Evolutionary conservation across 2,329 filamentous ascomycete species (phyloP), one percentile per base, ranked within the genome.

Genomic region (Aspergillus aculeatus): DNA sequence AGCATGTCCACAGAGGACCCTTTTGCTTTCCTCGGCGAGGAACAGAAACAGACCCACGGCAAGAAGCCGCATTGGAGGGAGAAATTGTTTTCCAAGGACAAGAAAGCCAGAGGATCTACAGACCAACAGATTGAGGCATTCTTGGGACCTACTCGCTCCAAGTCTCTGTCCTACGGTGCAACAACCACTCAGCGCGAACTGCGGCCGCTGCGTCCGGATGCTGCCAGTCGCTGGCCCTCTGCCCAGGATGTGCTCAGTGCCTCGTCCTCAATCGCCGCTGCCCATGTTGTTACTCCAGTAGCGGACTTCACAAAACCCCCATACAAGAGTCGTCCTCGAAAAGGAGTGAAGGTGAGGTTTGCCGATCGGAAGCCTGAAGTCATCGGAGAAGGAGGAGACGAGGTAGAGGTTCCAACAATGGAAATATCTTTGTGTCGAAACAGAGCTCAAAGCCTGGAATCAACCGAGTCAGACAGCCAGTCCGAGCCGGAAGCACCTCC

Each of bases 321-420:
- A 12, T 69, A 66, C 47, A 73, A 74, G 58, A 74, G 75, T 58
- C 73, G 78, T 67, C 80, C 78, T 57, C 85, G 83, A 70, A 90
- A 91, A 74, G 89, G 89, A 10, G 79, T 95, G 62, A 80, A 80
- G 4, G 93, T 97, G 38, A 85, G 82, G 58, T 97, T 97, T 69
- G 84, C 83, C 55, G 86, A 90, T 66, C 83, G 83, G 10, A 81
- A 83, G 57, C 92, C 93, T 6, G 89, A 92, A 50, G 77, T 96
- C 62, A 97, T 98, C 70, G 94, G 94, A 50, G 89, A 94, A 75
- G 94, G 94, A 59, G 94, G 94, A 35, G 94, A 97, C 70, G 92
- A 96, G 74, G 89, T 89, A 57, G 87, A 90, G 56, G 79, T 84
- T 9, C 90, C 90, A 1, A 84, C 87, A 1, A 80, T 86, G 21